Evolutionary conservation across 495 filamentous ascomycete species (phyloP).

Genomic region (Pyronema omphalodes): DNA sequence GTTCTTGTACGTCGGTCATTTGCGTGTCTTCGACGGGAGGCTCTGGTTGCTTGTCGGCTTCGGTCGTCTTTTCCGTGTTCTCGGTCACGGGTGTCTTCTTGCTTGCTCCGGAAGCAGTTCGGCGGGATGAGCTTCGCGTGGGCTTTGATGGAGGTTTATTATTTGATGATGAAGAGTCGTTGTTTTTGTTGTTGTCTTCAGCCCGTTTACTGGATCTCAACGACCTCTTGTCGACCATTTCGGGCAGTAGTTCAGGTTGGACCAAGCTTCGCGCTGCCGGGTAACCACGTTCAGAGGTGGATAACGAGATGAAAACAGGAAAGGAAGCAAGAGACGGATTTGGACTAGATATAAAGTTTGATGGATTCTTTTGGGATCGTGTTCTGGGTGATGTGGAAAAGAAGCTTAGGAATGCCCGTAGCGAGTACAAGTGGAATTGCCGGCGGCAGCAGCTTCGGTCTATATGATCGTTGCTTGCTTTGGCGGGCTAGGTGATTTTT

Average conservation of each 20-base stretch:
- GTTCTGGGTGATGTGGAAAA: no score
- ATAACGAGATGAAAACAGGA: background rate
- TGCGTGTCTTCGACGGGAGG: constrained; percentile 5
- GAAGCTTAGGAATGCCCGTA: no score
- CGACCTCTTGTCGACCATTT: constrained; percentile 23
- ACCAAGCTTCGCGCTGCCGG: background rate
- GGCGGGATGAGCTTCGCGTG: background rate
- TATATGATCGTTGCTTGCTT: constrained; percentile 45
- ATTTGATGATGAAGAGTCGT: constrained; percentile 18
- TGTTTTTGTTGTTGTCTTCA: constrained; percentile 15
- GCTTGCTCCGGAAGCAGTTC: constrained; percentile 9
- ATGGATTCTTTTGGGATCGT: no score
- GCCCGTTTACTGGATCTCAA: constrained; percentile 21
- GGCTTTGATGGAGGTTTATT: constrained; percentile 4
- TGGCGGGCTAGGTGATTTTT: constrained; percentile 51
- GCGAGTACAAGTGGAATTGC: no score
- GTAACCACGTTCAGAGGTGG: background rate
- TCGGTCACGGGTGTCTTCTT: constrained; percentile 1
- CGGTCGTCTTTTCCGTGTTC: background rate
- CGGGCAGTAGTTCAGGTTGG: background rate
- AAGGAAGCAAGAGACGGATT: background rate
- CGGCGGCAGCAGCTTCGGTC: no score
- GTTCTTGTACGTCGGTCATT: constrained; percentile 6
- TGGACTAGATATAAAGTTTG: no score
- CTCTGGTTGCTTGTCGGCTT: background rate